Base-by-base conservation (phyloP, 768 basidiomycete genomes). In the Dendrothele bispora region DNA sequence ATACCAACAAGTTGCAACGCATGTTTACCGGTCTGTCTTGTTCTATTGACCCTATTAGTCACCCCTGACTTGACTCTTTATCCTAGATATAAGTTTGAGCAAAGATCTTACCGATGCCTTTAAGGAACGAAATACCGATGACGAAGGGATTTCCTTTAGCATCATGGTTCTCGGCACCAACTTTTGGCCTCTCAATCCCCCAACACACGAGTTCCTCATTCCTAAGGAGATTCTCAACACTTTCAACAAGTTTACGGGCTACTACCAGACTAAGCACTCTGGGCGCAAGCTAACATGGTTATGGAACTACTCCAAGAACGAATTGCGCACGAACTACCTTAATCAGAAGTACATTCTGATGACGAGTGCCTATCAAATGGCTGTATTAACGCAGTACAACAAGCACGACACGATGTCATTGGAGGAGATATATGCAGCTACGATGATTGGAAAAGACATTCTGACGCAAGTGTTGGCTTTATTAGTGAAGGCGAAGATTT, bases 271-370 rank as follows among this genome's bases (percentile, higher is more conserved):
- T 61, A 93, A 95, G 65, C 92, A 95, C 65, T 89, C 87, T 2
- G 95, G 94, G 14, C 86, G 95, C 50, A 95, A 95, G 62, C 79
- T 99, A 34, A 95, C 91, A 0, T 99, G 95, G 95, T 71, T 98
- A 10, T 99, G 97, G 97, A 95, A 98, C 61, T 91, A 95, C 64
- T 93, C 87, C 43, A 95, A 95, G 74, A 95, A 95, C 70, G 97
- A 99, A 64, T 80, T 99, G 5, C 82, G 88, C 46, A 95, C 95
- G 54, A 94, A 89, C 62, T 93, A 97, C 67, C 76, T 91, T 44
- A 86, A 85, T 61, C 92, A 94, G 68, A 98, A 94, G 67, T 98
- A 98, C 71, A 93, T 95, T 58, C 73, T 98, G 63, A 91, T 94
- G 85, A 92, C 91, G 32, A 94, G 90, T 56, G 81, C 93, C 10